These are phyloP conservation scores for Heritiera fomes DNA, from an alignment of 345 rosid genomes.

Conservation along the genomic window DNA sequence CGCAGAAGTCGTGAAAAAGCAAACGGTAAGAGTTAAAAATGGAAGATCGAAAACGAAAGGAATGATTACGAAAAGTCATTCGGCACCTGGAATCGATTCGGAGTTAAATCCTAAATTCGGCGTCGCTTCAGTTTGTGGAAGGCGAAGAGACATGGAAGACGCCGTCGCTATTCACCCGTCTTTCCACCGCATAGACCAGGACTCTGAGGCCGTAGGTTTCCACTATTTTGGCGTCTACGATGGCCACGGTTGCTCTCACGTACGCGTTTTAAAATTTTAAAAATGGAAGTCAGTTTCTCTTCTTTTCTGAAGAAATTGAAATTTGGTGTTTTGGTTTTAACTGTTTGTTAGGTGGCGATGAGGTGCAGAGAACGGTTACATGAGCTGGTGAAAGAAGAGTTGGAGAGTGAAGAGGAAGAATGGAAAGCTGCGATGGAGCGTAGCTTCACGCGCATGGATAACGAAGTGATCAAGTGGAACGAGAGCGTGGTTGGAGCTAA, in stretches of 20 bases:
- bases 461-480: conserved; percentile 32
- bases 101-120: conserved; percentile 58
- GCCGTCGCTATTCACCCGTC: conserved; percentile 61
- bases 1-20: neutral
- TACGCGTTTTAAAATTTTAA: conserved; percentile 25
- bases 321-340: neutral
- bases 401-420: conserved; percentile 25
- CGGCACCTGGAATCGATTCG: conserved; percentile 12
- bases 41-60: conserved; percentile 16
- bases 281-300: neutral
- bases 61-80: neutral
- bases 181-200: conserved; percentile 34
- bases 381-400: conserved; percentile 57
- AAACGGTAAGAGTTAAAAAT: neutral
- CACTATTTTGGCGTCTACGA: conserved; percentile 81
- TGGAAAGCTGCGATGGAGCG: conserved; percentile 61
- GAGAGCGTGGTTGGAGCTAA: conserved; percentile 26
- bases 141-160: conserved; percentile 91
- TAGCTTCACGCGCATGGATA: conserved; percentile 69
- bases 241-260: conserved; percentile 83
- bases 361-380: conserved; percentile 62
- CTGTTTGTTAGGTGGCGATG: conserved; percentile 49
- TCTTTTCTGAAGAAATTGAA: neutral
- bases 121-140: conserved; percentile 70
- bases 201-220: conserved; percentile 28